These are phyloP conservation scores for Clonostachys solani DNA, from an alignment of 2,329 filamentous ascomycete species.

Conservation along the genomic window DNA sequence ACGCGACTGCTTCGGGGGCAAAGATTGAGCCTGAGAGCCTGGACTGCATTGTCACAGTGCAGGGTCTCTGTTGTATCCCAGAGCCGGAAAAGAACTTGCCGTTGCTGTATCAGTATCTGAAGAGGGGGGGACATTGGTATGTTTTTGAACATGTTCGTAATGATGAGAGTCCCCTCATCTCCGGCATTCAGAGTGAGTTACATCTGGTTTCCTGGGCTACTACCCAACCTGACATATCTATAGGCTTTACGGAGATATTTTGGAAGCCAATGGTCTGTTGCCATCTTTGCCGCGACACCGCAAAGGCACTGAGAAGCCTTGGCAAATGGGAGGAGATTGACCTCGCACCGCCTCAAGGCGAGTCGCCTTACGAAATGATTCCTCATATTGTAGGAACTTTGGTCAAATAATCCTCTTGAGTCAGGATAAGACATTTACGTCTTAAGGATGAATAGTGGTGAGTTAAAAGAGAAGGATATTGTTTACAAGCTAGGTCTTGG, in stretches of 20 bases:
- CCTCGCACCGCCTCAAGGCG: conserved; percentile 29
- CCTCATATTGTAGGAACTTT: conserved; percentile 48
- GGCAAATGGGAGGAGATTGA: conserved; percentile 48
- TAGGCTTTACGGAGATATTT: conserved; percentile 44
- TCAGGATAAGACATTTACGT: no score
- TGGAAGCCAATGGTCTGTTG: conserved; percentile 53
- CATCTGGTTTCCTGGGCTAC: neutral
- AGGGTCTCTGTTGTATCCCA: conserved; percentile 62
- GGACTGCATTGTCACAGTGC: conserved; percentile 55
- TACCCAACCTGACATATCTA: neutral
- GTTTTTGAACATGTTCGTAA: conserved; percentile 56
- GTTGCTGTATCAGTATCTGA: conserved; percentile 52
- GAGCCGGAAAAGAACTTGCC: conserved; percentile 50
- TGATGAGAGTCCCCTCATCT: conserved; percentile 30
- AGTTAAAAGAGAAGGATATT: no score
- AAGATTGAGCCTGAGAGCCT: conserved; percentile 43
- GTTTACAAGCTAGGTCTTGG: no score
- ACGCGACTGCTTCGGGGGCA: conserved; percentile 10
- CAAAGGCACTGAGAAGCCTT: conserved; percentile 35
- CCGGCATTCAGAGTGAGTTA: conserved; percentile 45
- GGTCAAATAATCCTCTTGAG: conserved; percentile 30
- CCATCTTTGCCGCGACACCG: conserved; percentile 43
- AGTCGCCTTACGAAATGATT: conserved; percentile 34
- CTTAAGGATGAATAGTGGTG: no score
- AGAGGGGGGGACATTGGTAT: conserved; percentile 59